Percentiles rank a stretch among this genome's conserved stretches.
Conservation (phyloP, 1,139 yeast species). For the Nakaseomyces glabratus region DNA sequence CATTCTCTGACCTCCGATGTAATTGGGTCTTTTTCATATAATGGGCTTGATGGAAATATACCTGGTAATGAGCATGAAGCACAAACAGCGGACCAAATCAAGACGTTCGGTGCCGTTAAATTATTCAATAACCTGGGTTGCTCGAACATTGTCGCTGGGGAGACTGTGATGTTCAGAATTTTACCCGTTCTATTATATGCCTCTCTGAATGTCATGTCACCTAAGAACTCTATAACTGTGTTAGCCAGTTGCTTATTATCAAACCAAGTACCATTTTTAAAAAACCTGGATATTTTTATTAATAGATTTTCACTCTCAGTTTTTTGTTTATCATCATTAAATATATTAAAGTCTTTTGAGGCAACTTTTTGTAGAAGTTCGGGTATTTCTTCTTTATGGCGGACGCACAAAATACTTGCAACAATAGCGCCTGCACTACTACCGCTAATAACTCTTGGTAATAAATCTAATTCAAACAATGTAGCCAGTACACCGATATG, state of each 20-base stretch:
- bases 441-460: constrained; percentile 90
- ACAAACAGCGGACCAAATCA: constrained; percentile 94
- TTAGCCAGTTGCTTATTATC: constrained; percentile 63
- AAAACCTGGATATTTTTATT: constrained; percentile 40
- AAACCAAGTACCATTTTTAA: constrained; percentile 68
- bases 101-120: constrained; percentile 88
- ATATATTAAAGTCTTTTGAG: constrained; percentile 59
- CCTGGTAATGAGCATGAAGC: constrained; percentile 95
- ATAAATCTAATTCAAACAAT: constrained; percentile 57
- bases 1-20: constrained; percentile 53
- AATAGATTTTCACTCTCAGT: constrained; percentile 37
- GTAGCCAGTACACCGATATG: constrained; percentile 89
- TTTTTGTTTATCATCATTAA: constrained; percentile 45
- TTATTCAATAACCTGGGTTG: constrained; percentile 78
- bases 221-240: constrained; percentile 74
- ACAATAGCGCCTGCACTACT: constrained; percentile 95
- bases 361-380: constrained; percentile 46
- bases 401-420: constrained; percentile 79
- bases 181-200: constrained; percentile 84
- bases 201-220: constrained; percentile 89
- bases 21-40: constrained; percentile 70
- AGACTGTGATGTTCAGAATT: constrained; percentile 79
- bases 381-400: constrained; percentile 64
- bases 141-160: constrained; percentile 75
- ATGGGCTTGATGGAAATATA: constrained; percentile 75